Evolutionary conservation across 2,329 filamentous ascomycete species (phyloP).

Genomic region (Calonectria multiphialidica): DNA sequence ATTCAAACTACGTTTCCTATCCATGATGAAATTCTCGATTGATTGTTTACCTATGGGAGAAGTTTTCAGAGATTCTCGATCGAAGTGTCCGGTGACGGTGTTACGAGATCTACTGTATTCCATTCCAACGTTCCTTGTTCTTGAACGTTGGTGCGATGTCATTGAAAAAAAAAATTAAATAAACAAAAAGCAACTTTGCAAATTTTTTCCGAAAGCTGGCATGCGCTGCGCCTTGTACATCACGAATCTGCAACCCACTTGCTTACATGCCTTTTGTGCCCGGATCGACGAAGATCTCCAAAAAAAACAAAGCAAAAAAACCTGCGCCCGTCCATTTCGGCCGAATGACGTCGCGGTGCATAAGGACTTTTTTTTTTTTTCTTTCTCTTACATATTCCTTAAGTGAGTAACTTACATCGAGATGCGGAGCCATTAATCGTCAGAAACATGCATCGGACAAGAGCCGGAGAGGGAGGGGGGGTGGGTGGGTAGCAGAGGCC

Average conservation of each 20-base stretch:
- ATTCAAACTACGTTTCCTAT: not conserved
- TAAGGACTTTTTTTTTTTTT: not conserved
- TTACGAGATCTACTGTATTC: not conserved
- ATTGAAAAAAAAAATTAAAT: not conserved
- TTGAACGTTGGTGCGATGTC: not conserved
- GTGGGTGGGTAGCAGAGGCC: not conserved
- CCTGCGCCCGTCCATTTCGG: conserved; percentile 3
- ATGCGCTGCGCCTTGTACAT: not conserved
- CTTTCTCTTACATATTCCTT: not conserved
- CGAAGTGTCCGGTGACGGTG: not conserved
- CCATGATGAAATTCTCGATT: not conserved
- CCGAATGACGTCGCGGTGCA: conserved; percentile 28
- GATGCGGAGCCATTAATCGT: not conserved
- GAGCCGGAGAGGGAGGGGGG: not conserved
- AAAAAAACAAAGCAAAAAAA: conserved; percentile 31
- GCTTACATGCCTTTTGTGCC: not conserved
- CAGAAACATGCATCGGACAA: not conserved
- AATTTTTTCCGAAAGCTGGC: not conserved
- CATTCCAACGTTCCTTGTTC: not conserved
- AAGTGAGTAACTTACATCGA: not conserved
- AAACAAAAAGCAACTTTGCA: not conserved
- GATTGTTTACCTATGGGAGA: not conserved
- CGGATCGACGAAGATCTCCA: conserved; percentile 34
- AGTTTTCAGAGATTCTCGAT: not conserved
- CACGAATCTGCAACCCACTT: conserved; percentile 13